These are phyloP conservation scores for Pleurotus tuoliensis DNA, from an alignment of 768 basidiomycete species.

Conservation along the genomic window DNA sequence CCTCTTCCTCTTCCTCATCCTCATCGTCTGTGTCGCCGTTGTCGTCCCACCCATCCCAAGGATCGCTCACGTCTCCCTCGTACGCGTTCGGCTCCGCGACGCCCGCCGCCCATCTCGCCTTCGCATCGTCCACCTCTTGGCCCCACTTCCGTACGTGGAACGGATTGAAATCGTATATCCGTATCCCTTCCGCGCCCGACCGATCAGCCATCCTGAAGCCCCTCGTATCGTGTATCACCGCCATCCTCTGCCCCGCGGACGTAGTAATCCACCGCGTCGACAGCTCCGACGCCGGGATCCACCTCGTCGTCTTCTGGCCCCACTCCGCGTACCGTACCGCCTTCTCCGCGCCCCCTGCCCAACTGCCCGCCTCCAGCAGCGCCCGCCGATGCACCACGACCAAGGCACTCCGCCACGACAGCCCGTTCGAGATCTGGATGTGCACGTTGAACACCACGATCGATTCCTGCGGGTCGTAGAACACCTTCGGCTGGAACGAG, in stretches of 20 bases:
- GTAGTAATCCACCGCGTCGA: constrained; percentile 38
- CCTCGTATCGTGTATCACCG: constrained; percentile 14
- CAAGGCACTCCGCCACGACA: constrained; percentile 17
- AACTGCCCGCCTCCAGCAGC: constrained; percentile 17
- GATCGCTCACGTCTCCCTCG: not conserved
- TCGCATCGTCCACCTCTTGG: constrained; percentile 3
- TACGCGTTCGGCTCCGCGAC: not conserved
- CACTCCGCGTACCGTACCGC: constrained; percentile 24
- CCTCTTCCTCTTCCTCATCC: not conserved
- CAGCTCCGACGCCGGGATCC: constrained; percentile 23
- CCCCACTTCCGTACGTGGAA: constrained; percentile 14
- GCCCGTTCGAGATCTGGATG: constrained; percentile 10
- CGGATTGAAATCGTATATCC: constrained; percentile 26
- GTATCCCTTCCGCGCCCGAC: not conserved
- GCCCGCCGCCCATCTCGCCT: not conserved
- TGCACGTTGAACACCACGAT: constrained; percentile 31
- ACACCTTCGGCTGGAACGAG: constrained; percentile 19
- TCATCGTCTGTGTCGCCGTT: not conserved
- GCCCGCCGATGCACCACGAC: constrained; percentile 32
- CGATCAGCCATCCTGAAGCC: not conserved
- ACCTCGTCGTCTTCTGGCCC: constrained; percentile 30
- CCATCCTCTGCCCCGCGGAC: constrained; percentile 28
- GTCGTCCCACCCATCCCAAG: not conserved
- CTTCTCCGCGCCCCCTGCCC: constrained; percentile 8
- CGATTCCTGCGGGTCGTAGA: constrained; percentile 20